phyloP scores from a whole-genome alignment of 1,139 yeast genomes.

The Nakaseomyces bracarensis region DNA sequence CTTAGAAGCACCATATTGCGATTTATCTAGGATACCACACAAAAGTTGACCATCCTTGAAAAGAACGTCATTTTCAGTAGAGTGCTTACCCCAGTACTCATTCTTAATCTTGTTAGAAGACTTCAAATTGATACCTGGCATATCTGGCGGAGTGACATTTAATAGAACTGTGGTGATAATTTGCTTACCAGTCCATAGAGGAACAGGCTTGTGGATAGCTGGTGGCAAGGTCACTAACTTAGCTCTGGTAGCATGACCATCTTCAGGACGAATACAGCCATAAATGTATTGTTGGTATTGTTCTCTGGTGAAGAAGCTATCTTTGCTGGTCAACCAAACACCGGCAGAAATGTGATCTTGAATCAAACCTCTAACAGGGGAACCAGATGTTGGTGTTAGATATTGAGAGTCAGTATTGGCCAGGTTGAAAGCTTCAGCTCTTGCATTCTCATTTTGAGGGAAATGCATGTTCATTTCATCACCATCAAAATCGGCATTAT shows the following conservation, averaged over 20 bases:
- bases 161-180: constrained; percentile 81
- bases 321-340: constrained; percentile 94
- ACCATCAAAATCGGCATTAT: constrained; percentile 99
- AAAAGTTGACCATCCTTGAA: constrained; percentile 81
- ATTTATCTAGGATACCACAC: constrained; percentile 91
- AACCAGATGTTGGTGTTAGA: constrained; percentile 95
- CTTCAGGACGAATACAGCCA: constrained; percentile 94
- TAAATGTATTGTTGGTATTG: constrained; percentile 88
- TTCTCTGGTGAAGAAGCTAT: constrained; percentile 83
- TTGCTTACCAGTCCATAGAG: constrained; percentile 99
- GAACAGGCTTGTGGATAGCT: constrained; percentile 74
- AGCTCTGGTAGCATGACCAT: constrained; percentile 80
- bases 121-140: constrained; percentile 82
- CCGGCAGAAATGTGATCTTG: constrained; percentile 99
- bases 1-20: constrained; percentile 97
- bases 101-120: constrained; percentile 86
- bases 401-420: constrained; percentile 97
- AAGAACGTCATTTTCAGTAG: constrained; percentile 77
- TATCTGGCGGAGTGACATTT: constrained; percentile 75
- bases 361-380: constrained; percentile 96
- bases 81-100: constrained; percentile 87
- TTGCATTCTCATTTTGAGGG: constrained; percentile 97
- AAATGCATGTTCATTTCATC: constrained; percentile 99
- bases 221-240: constrained; percentile 82
- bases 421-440: constrained; percentile 89